These are phyloP conservation scores for Diddensiella santjacobensis DNA, from an alignment of 805 yeast genomes.

Conservation along the genomic window DNA sequence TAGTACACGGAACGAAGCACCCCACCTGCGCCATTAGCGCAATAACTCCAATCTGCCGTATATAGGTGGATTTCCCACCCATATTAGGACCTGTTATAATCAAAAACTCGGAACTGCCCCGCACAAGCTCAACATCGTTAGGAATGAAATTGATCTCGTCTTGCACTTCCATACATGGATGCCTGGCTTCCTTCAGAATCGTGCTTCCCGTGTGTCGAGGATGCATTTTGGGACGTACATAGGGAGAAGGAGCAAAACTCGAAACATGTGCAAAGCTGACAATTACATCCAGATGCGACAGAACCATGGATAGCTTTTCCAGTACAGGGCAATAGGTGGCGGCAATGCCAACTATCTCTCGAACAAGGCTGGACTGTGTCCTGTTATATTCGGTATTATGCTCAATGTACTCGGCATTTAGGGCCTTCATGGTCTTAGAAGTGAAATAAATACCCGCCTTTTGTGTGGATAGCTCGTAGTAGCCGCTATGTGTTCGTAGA, in stretches of 20 bases:
- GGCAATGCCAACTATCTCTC: slow-evolving; percentile 77
- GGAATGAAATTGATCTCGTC: slow-evolving; percentile 88
- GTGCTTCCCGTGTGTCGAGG: slow-evolving; percentile 45
- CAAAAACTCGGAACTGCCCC: slow-evolving; percentile 59
- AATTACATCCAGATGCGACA: slow-evolving; percentile 80
- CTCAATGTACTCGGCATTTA: slow-evolving; percentile 55
- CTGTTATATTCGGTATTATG: slow-evolving; percentile 63
- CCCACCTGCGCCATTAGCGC: slow-evolving; percentile 87
- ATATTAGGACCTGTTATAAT: slow-evolving; percentile 95
- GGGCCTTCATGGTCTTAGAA: slow-evolving; percentile 56
- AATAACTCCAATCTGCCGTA: slow-evolving; percentile 83
- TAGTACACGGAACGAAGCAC: slow-evolving; percentile 76
- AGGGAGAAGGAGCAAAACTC: slow-evolving; percentile 78
- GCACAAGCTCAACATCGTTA: slow-evolving; percentile 72
- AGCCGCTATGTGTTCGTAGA: slow-evolving; percentile 58
- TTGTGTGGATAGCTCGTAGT: slow-evolving; percentile 80
- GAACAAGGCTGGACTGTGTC: slow-evolving; percentile 74
- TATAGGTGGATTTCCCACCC: slow-evolving; percentile 96
- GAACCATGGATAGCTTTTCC: slow-evolving; percentile 56
- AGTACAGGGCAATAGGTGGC: slow-evolving; percentile 78
- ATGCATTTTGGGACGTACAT: slow-evolving; percentile 68
- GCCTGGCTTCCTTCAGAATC: slow-evolving; percentile 72
- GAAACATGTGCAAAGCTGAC: slow-evolving; percentile 81
- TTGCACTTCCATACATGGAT: slow-evolving; percentile 91
- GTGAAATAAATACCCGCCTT: slow-evolving; percentile 96